phyloP scores from a whole-genome alignment of 1,284 basidiomycete species.

The Rhodotorula mucilaginosa region DNA sequence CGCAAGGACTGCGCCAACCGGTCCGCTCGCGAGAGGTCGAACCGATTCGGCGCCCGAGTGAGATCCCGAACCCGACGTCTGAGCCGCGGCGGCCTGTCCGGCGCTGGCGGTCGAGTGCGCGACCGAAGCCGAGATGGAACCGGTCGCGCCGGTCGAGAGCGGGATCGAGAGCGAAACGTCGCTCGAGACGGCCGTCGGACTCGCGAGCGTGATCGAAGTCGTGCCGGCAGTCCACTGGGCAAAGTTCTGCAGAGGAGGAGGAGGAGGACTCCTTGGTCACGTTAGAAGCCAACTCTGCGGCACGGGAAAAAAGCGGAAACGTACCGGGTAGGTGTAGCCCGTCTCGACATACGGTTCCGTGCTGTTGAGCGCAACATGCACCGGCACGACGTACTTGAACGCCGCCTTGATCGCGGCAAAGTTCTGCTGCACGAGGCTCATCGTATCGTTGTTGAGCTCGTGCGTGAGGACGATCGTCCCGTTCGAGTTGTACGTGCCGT shows the following conservation, averaged over 20 bases:
- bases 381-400: constrained; percentile 42
- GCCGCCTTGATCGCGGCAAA: constrained; percentile 26
- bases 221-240: constrained; percentile 33
- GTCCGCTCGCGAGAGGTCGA: background rate
- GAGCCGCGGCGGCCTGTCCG: constrained; percentile 1
- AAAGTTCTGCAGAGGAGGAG: constrained; percentile 19
- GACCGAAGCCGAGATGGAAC: constrained; percentile 17
- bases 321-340: constrained; percentile 34
- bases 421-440: constrained; percentile 39
- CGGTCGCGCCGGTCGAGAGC: constrained; percentile 20
- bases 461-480: constrained; percentile 54
- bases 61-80: background rate
- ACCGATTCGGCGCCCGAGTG: background rate
- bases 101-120: background rate
- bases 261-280: too few species aligned
- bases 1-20: background rate
- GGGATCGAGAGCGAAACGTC: constrained; percentile 16
- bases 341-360: constrained; percentile 53
- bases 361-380: constrained; percentile 49
- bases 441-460: constrained; percentile 53
- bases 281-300: background rate
- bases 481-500: constrained; percentile 48
- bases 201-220: constrained; percentile 28
- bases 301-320: background rate
- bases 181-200: constrained; percentile 26